Base-by-base conservation (phyloP, 129 eudicot genomes). In the Kitagawia praeruptora region DNA sequence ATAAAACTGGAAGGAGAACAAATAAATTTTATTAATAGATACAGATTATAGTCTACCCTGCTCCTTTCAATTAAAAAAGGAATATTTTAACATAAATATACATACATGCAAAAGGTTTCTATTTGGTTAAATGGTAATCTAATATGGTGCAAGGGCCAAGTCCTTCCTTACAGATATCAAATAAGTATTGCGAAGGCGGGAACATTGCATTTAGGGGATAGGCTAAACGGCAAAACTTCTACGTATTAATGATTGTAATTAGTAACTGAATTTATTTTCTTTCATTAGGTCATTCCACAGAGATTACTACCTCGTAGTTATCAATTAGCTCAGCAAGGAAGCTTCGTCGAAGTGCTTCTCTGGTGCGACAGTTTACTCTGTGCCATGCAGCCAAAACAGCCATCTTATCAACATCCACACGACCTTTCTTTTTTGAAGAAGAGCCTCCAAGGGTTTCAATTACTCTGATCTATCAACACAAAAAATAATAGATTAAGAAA, bases 261-360 rank as follows among this genome's bases (percentile, higher is more conserved):
- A 46, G 49, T 63, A 63, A 8, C 70, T 63, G 15, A 63, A 27
- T 28, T 28, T 66, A 8, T 28, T 0, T 0, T 14, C 34, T 31
- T 44, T 7, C 42, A 75, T 6, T 16, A 49, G 13, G 16, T 16
- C 66, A 48, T 75, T 31, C 5, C 66, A 18, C 37, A 18, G 34
- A 13, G 2, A 75, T 44, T 14, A 31, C 14, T 49, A 95, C 98
- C 98, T 95, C 98, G 67, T 95, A 95, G 54, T 89, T 84, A 73
- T 84, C 82, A 72, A 95, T 79, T 48, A 90, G 83, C 47, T 95
- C 98, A 4, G 87, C 81, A 76, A 87, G 96, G 76, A 86, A 92
- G 90, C 92, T 92, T 40, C 91, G 89, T 12, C 98, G 94, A 76
- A 95, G 85, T 44, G 98, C 98, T 15, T 95, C 98, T 79, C 98